Evolutionary conservation across 495 filamentous ascomycete species (phyloP).

Genomic region (Lophium mytilinum): DNA sequence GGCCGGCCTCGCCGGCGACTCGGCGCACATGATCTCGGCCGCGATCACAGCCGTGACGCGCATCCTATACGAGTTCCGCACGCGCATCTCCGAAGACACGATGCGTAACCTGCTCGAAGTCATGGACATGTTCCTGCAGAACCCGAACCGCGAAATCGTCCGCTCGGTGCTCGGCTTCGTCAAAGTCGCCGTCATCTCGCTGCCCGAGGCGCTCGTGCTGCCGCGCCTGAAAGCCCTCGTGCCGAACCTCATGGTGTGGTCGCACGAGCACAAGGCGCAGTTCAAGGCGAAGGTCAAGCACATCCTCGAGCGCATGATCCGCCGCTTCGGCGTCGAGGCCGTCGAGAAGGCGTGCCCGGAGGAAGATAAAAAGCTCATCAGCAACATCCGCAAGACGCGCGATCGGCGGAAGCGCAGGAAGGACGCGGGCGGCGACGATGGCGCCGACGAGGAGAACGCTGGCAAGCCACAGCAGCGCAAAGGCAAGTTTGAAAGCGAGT

Average conservation of each 20-base stretch:
- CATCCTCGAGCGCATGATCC: conserved; percentile 85
- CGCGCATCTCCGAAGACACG: conserved; percentile 46
- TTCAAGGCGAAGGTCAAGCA: conserved; percentile 96
- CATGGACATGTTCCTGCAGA: conserved; percentile 87
- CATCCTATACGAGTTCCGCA: conserved; percentile 80
- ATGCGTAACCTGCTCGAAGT: conserved; percentile 78
- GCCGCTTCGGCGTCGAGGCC: conserved; percentile 73
- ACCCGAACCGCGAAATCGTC: conserved; percentile 93
- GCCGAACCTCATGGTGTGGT: conserved; percentile 89
- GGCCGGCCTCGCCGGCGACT: conserved; percentile 81
- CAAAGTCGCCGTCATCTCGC: conserved; percentile 84
- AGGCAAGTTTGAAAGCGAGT: conserved; percentile 75
- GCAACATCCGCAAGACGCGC: conserved; percentile 87
- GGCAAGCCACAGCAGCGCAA: conserved; percentile 29
- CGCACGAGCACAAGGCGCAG: conserved; percentile 93
- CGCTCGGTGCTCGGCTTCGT: conserved; percentile 87
- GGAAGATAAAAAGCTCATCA: conserved; percentile 78
- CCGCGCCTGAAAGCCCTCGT: conserved; percentile 66
- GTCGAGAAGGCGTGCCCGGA: conserved; percentile 73
- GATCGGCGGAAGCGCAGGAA: conserved; percentile 82
- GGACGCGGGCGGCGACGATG: conserved; percentile 38
- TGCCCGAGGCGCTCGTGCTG: conserved; percentile 66
- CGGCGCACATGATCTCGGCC: conserved; percentile 92
- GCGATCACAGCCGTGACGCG: conserved; percentile 87
- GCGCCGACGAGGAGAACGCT: conserved; percentile 16